Percentiles rank a stretch among this genome's conserved stretches.
Evolutionary conservation across 2,329 filamentous ascomycete genomes (phyloP).

Genomic region (Plectosphaerella plurivora): DNA sequence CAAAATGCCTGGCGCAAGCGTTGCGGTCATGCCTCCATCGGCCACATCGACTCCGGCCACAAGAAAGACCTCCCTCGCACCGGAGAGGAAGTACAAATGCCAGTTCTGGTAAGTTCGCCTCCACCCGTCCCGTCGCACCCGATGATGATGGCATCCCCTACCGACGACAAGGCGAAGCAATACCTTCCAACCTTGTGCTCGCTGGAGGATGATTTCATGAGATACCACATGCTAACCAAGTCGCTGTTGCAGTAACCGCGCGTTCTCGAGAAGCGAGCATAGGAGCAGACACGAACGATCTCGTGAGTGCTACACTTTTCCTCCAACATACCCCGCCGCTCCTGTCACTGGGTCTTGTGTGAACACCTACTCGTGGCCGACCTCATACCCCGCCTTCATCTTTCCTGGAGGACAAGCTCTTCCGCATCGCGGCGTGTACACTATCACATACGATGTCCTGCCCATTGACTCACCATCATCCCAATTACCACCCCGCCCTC

Average conservation of each 20-base stretch:
- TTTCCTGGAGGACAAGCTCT: background rate
- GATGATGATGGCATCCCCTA: background rate
- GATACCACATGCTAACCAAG: background rate
- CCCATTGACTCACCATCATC: conserved; percentile 2
- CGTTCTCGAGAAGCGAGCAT: conserved; percentile 96
- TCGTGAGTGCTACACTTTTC: conserved; percentile 63
- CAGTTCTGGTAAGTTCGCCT: conserved; percentile 66
- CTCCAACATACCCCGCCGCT: background rate
- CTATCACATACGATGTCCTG: background rate
- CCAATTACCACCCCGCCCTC: conserved; percentile 1
- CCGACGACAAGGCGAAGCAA: too few relatives aligned
- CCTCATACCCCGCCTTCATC: too few relatives aligned
- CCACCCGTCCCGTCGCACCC: too few relatives aligned
- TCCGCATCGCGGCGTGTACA: background rate
- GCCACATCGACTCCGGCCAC: conserved; percentile 65
- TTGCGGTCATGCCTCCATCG: conserved; percentile 59
- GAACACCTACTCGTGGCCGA: too few relatives aligned
- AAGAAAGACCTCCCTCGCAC: conserved; percentile 71
- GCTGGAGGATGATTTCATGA: too few relatives aligned
- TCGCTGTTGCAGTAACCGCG: conserved; percentile 55
- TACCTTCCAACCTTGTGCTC: too few relatives aligned
- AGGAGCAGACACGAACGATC: conserved; percentile 94
- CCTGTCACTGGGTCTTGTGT: too few relatives aligned
- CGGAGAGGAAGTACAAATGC: conserved; percentile 99
- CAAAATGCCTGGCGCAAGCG: conserved; percentile 66